Base-by-base conservation (phyloP, 2,329 filamentous ascomycete genomes). In the Chrysoporthe cubensis region DNA sequence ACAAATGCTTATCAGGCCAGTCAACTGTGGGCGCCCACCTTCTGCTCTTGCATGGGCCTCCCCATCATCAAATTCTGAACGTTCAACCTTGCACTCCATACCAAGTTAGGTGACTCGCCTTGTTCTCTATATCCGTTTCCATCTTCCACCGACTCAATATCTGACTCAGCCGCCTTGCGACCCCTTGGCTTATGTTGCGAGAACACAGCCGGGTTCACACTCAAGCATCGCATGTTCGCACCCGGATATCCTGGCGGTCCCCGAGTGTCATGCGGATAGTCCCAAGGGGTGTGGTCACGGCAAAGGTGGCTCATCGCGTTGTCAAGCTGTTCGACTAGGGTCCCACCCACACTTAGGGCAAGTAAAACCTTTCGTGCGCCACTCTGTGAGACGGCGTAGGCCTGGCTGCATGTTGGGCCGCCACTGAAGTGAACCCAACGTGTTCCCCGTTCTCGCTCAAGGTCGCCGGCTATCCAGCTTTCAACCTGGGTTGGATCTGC, bases 361-460 rank as follows among this genome's bases (percentile, higher is more conserved):
- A 66, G 62, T 46, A 71, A 16, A 3, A 69, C 34, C n/a, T 71
- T 69, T 16, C 69, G 62, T 3, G 69, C 69, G 11, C 69, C 69
- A 14, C 50, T 18, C 46, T 71, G 69, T 4, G 67, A 67, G 0
- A 71, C 59, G 0, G 69, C 69, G 48, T 71, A 71, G 7, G 64
- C 69, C 5, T 66, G 64, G 32, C 68, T 71, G 48, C 69, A 71
- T 2, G 67, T 71, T 2, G 69, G 69, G 0, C 67, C 69, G 1
- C 69, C 69, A 13, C 67, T 70, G 40, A 71, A 69, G 16, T 71
- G 69, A 9, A 69, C 67, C 69, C 67, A 69, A 7, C 69, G 67
- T 7, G 65, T 69, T 5, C 64, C 50, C 6, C 34, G 46, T 37
- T 71, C 61, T 32, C 62, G 52, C 14, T 18, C 40, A 18, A 67